phyloP scores from a whole-genome alignment of 176 grass and related monocot species.

The Alloteropsis semialata region DNA sequence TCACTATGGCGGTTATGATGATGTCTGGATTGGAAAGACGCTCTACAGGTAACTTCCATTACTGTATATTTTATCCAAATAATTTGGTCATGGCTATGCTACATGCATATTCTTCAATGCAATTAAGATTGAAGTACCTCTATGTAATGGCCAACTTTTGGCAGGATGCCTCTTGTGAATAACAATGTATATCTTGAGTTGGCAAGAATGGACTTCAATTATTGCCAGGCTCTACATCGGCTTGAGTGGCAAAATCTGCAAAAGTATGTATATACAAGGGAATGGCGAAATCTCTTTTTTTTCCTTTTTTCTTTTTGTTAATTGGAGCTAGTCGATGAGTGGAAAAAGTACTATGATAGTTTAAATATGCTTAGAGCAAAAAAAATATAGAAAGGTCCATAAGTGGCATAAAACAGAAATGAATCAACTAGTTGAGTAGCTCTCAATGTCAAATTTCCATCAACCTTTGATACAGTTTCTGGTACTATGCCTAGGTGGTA shows the following conservation, averaged over 20 bases:
- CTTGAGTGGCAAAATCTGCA: conserved; percentile 57
- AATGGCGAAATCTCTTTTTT: too few relatives aligned
- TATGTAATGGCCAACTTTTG: background rate
- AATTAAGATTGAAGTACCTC: background rate
- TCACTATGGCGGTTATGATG: conserved; percentile 65
- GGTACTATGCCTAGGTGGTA: conserved; percentile 51
- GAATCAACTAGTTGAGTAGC: too few relatives aligned
- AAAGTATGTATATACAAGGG: conserved; percentile 23
- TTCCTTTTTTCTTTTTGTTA: too few relatives aligned
- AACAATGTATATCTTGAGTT: conserved; percentile 60
- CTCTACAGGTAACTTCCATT: conserved; percentile 55
- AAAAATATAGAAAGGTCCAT: too few relatives aligned
- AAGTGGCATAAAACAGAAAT: too few relatives aligned
- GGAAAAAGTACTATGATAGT: too few relatives aligned
- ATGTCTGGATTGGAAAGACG: conserved; percentile 88
- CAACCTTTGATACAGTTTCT: background rate
- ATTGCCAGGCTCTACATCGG: conserved; percentile 61
- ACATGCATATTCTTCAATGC: background rate
- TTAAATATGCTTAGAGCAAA: too few relatives aligned
- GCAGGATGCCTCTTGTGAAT: conserved; percentile 85
- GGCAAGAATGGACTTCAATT: conserved; percentile 70
- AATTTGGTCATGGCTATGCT: background rate
- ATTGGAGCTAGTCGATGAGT: too few relatives aligned
- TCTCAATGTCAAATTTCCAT: background rate
- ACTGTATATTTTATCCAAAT: background rate